Conservation (phyloP, 129 eudicot genomes). For the Daucus carota region DNA sequence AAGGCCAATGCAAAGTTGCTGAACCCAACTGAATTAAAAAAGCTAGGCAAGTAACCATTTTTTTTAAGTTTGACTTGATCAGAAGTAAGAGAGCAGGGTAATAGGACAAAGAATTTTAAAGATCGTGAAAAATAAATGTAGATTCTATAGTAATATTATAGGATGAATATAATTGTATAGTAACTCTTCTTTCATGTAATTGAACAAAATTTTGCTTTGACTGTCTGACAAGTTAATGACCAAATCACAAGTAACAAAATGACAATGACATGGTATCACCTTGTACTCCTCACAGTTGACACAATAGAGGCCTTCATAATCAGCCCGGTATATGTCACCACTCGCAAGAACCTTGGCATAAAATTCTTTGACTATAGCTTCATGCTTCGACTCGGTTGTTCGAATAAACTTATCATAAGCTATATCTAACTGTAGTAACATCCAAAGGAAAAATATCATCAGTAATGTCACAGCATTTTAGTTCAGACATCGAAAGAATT, state of each 20-base stretch:
- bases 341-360: constrained; percentile 76
- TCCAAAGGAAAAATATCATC: constrained; percentile 9
- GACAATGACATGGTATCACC: constrained; percentile 30
- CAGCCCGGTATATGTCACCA: constrained; percentile 95
- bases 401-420: constrained; percentile 89
- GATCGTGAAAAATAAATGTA: background rate
- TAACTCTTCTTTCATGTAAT: background rate
- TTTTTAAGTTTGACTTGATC: background rate
- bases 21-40: background rate
- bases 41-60: background rate
- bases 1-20: background rate
- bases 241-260: background rate
- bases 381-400: constrained; percentile 83
- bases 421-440: constrained; percentile 61
- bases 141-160: background rate
- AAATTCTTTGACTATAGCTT: constrained; percentile 83
- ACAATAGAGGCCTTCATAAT: constrained; percentile 93
- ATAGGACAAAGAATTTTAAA: background rate
- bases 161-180: background rate
- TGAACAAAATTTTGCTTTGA: background rate
- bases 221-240: background rate
- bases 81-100: background rate
- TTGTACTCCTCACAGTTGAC: constrained; percentile 97
- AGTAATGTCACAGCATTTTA: background rate
- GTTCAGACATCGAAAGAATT: constrained; percentile 2